Conservation (phyloP, 1,284 basidiomycete species). For the Phellopilus nigrolimitatus region DNA sequence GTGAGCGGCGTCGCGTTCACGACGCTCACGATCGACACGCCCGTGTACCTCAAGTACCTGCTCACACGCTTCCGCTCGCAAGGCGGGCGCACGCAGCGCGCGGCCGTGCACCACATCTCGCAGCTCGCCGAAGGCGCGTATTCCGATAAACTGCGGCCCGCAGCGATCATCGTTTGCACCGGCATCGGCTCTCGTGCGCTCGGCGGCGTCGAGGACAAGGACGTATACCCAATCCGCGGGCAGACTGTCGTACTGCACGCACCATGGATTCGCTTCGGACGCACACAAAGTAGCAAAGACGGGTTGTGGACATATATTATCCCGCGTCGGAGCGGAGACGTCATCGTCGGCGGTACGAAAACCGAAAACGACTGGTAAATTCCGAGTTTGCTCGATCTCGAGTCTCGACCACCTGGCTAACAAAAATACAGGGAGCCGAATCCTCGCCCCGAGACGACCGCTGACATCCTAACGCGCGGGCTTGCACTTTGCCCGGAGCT, state of each 20-base stretch:
- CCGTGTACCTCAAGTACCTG: slow-evolving; percentile 66
- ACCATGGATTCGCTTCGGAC: slow-evolving; percentile 55
- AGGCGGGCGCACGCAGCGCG: slow-evolving; percentile 57
- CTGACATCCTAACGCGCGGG: slow-evolving; percentile 52
- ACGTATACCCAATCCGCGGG: slow-evolving; percentile 48
- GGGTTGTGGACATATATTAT: slow-evolving; percentile 67
- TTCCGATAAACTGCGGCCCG: slow-evolving; percentile 33
- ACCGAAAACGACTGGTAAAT: slow-evolving; percentile 58
- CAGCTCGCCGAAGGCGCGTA: slow-evolving; percentile 59
- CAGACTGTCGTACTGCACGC: slow-evolving; percentile 47
- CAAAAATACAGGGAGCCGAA: slow-evolving; percentile 40
- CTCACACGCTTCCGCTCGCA: slow-evolving; percentile 51
- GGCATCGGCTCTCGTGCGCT: slow-evolving; percentile 48
- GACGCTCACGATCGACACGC: slow-evolving; percentile 65
- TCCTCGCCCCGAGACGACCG: slow-evolving; percentile 56
- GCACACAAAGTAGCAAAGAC: slow-evolving; percentile 44
- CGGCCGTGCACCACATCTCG: slow-evolving; percentile 56
- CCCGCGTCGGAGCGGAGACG: slow-evolving; percentile 62
- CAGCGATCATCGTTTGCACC: slow-evolving; percentile 64
- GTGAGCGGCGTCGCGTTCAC: slow-evolving; percentile 51
- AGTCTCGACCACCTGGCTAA: background rate
- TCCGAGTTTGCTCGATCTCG: background rate
- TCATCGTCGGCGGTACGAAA: slow-evolving; percentile 64
- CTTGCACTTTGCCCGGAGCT: slow-evolving; percentile 64
- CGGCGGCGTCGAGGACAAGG: slow-evolving; percentile 41